These are phyloP conservation scores for Talaromyces wortmannii DNA, from an alignment of 495 filamentous ascomycete species.

Conservation along the genomic window DNA sequence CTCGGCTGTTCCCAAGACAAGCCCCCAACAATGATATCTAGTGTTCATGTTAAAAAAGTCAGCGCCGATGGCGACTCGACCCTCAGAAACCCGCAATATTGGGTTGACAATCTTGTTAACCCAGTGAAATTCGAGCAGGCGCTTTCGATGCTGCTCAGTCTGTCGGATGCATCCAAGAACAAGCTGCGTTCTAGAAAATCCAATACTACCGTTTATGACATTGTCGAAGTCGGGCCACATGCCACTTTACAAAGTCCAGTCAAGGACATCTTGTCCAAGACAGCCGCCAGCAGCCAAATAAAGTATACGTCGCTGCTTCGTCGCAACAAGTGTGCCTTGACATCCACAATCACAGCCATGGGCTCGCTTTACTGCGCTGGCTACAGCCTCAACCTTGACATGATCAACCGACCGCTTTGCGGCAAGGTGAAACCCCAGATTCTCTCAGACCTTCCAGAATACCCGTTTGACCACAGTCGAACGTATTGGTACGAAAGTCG, in stretches of 20 bases:
- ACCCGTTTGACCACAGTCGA: conserved; percentile 21
- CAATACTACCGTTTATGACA: not conserved
- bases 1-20: too few species aligned
- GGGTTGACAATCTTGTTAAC: too few species aligned
- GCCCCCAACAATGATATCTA: too few species aligned
- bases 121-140: not conserved
- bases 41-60: too few species aligned
- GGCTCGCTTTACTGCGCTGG: not conserved
- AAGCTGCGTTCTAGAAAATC: not conserved
- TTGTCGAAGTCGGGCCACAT: conserved; percentile 49
- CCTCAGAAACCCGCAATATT: too few species aligned
- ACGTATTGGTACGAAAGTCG: conserved; percentile 17
- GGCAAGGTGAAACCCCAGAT: conserved; percentile 4
- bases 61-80: too few species aligned
- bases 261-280: conserved; percentile 9
- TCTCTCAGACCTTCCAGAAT: conserved; percentile 32
- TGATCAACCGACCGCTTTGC: too few species aligned
- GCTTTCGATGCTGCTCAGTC: not conserved
- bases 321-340: not conserved
- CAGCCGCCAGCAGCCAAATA: not conserved
- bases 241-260: conserved; percentile 48
- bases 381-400: not conserved
- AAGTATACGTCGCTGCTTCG: not conserved
- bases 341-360: not conserved
- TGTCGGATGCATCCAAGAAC: too few species aligned